Evolutionary conservation across 2,329 filamentous ascomycete genomes (phyloP), one percentile per base, ranked within the genome.

Genomic region (Xylaria multiplex): DNA sequence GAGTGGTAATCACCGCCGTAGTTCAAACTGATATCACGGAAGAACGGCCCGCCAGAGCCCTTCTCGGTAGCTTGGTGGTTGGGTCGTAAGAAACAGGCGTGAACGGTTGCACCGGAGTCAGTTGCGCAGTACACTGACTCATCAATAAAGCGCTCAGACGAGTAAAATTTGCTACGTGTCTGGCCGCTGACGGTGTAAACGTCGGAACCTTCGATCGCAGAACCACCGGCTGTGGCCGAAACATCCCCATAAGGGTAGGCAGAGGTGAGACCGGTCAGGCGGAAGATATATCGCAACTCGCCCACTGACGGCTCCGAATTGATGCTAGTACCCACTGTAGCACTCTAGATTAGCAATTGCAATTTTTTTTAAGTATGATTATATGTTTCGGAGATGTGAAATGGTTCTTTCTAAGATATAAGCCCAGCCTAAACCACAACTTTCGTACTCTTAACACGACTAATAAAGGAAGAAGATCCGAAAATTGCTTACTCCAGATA

Each of bases 131-230:
- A 86, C 27, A 85, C 80, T 19, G 81, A 75, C 68, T 89, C 85
- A 63, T 89, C 87, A 65, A 89, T 88, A 73, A 88, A 88, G 24
- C 86, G 82, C 64, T 88, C 80, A 32, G 84, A 85, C 0, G 84
- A 87, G 75, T 87, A 89, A 78, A 89, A 89, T 75, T 89, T 89
- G 77, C 82, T 85, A 46, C 86, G 82, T 0, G 86, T 88, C 70
- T 88, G 78, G n/a, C 84, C 82, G 50, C 77, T 75, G 9, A 88
- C 84, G 9, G 82, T 62, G 68, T 81, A 88, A 43, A 81, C 79
- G 65, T 82, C 81, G 2, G 75, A 78, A 8, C 75, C 85, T 74
- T 87, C 85, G 53, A 88, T 77, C 0, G 83, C 79, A 6, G 79
- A 80, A 13, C 80, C 81, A 22, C 79, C 80, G 2, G 73, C 77